Conservation (phyloP, 2,329 filamentous ascomycete species). For the Cordyceps farinosa region DNA sequence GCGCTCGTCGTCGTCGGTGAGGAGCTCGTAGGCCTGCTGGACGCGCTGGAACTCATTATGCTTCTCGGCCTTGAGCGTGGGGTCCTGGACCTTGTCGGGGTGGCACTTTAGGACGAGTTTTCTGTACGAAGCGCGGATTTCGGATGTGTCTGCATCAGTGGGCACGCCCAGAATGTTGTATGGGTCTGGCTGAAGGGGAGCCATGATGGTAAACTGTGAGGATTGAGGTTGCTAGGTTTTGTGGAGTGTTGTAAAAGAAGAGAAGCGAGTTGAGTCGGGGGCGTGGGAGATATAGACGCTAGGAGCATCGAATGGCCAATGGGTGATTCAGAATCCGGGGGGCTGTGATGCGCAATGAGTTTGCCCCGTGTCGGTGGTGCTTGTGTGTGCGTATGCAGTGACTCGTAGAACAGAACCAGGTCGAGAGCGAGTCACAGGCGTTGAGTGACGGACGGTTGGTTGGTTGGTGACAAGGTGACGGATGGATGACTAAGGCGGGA, state of each 20-base stretch:
- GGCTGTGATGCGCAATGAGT: not conserved
- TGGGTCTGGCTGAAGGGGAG: constrained; percentile 64
- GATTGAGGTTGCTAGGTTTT: constrained; percentile 18
- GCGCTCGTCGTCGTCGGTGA: constrained; percentile 72
- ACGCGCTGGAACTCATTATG: constrained; percentile 88
- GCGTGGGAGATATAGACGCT: constrained; percentile 1
- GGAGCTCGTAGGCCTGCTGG: constrained; percentile 86
- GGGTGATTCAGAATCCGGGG: not conserved
- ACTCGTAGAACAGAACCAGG: not conserved
- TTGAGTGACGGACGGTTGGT: constrained; percentile 6
- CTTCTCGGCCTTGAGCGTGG: constrained; percentile 70
- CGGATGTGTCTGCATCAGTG: constrained; percentile 63
- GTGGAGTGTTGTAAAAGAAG: constrained; percentile 11
- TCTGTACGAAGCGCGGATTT: constrained; percentile 76
- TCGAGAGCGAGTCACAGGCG: not conserved
- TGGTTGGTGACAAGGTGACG: not conserved
- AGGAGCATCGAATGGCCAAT: constrained; percentile 7
- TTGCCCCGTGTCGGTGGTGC: constrained; percentile 6
- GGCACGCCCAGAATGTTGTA: constrained; percentile 73
- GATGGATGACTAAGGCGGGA: constrained; percentile 3
- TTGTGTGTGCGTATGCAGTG: not conserved
- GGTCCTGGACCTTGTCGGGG: constrained; percentile 85
- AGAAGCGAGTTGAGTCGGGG: not conserved
- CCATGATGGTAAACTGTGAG: constrained; percentile 36
- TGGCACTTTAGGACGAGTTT: constrained; percentile 87